Conservation (phyloP, 2,329 filamentous ascomycete species). For the Paecilomyces variotii region DNA sequence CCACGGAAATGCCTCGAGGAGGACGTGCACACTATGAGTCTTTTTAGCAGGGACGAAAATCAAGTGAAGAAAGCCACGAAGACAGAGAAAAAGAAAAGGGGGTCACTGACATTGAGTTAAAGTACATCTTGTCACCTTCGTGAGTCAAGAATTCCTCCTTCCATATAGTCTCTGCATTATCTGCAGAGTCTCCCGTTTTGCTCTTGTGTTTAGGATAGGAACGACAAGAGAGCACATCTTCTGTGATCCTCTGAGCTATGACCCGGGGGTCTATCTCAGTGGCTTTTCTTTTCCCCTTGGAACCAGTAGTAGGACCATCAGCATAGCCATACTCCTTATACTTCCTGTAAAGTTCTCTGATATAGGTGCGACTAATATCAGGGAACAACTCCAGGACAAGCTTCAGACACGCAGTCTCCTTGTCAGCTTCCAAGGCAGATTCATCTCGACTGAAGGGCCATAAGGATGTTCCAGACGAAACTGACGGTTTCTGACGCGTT, state of each 20-base stretch:
- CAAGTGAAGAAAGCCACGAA: slow-evolving; percentile 1
- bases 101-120: slow-evolving; percentile 14
- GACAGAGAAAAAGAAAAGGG: too few relatives aligned
- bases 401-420: slow-evolving; percentile 17
- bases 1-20: slow-evolving; percentile 27
- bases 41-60: neutral
- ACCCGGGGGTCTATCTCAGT: neutral
- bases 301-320: neutral
- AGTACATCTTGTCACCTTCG: slow-evolving; percentile 13
- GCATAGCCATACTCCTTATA: slow-evolving; percentile 3
- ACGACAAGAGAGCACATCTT: slow-evolving; percentile 31
- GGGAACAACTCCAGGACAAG: slow-evolving; percentile 40
- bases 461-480: neutral
- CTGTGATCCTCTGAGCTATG: slow-evolving; percentile 26
- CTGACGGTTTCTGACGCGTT: neutral
- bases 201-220: slow-evolving; percentile 38
- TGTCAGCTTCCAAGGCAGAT: neutral
- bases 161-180: slow-evolving; percentile 24
- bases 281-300: slow-evolving; percentile 4
- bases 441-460: neutral
- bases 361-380: slow-evolving; percentile 37
- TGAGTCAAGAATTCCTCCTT: slow-evolving; percentile 13
- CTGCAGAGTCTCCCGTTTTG: slow-evolving; percentile 22
- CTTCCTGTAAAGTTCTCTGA: slow-evolving; percentile 29
- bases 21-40: slow-evolving; percentile 15